phyloP scores from a whole-genome alignment of 371 early-diverging fungal genomes.

The Apophysomyces ossiformis region DNA sequence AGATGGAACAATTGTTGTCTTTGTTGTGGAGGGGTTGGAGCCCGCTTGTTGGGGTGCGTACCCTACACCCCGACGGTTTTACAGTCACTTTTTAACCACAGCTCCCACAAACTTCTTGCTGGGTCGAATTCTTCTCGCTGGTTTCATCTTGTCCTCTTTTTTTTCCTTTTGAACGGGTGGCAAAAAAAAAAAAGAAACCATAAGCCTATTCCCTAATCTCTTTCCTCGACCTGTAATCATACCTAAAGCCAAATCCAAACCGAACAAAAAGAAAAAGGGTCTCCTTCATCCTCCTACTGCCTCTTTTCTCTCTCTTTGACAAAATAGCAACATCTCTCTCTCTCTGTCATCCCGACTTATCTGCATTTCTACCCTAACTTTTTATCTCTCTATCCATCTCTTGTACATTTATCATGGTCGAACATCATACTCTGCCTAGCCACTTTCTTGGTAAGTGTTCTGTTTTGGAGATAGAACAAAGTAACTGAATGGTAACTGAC shows the following conservation, averaged over 20 bases:
- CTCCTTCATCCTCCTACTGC: background rate
- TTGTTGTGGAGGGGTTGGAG: background rate
- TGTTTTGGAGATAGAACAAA: too few species aligned
- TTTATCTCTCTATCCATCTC: background rate
- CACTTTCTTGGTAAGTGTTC: constrained; percentile 10
- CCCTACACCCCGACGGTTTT: constrained; percentile 13
- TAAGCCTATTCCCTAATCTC: background rate
- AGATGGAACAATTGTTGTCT: background rate
- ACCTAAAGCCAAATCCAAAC: background rate
- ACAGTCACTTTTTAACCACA: constrained; percentile 17
- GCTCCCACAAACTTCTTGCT: constrained; percentile 9
- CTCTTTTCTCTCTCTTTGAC: background rate
- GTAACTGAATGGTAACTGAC: background rate
- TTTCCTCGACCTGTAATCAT: constrained; percentile 4
- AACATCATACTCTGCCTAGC: constrained; percentile 10
- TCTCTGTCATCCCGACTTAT: background rate
- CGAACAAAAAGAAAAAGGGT: background rate
- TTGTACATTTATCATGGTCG: constrained; percentile 12
- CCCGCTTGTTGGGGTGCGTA: constrained; percentile 12
- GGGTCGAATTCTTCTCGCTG: background rate
- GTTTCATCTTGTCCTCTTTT: background rate
- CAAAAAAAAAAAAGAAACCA: background rate
- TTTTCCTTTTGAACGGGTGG: background rate
- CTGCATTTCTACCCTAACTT: too few species aligned
- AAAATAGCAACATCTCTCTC: background rate